Percentiles rank a stretch among this genome's conserved stretches.
phyloP scores from a whole-genome alignment of 208 protist species.

The Crithidia mellificae region DNA sequence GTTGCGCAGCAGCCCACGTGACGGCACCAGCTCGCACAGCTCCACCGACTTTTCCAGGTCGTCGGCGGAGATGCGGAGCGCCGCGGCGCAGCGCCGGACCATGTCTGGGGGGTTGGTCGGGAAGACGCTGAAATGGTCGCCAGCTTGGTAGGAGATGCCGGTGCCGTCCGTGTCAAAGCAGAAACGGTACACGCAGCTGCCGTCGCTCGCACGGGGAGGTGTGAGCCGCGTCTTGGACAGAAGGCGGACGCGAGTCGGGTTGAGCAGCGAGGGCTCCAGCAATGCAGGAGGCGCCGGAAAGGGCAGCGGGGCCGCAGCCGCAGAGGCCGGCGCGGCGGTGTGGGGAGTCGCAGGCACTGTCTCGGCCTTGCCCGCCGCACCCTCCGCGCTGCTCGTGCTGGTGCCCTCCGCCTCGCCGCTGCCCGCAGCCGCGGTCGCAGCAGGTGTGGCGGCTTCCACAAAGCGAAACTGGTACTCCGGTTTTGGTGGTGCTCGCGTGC shows the following conservation, averaged over 20 bases:
- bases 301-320: conserved; percentile 11
- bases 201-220: conserved; percentile 41
- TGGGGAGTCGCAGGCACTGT: no score
- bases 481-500: conserved; percentile 36
- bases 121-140: conserved; percentile 93
- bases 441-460: neutral
- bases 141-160: conserved; percentile 87
- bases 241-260: conserved; percentile 49
- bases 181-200: conserved; percentile 60
- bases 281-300: conserved; percentile 54
- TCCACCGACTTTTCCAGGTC: conserved; percentile 55
- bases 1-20: conserved; percentile 46
- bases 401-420: neutral
- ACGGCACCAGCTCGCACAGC: conserved; percentile 42
- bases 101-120: conserved; percentile 76
- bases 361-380: no score
- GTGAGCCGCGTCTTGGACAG: conserved; percentile 44
- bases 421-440: neutral
- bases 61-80: conserved; percentile 49
- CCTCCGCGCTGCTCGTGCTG: neutral
- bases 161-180: conserved; percentile 36
- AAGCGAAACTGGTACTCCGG: conserved; percentile 48
- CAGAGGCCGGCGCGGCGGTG: neutral
- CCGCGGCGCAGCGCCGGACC: conserved; percentile 60
- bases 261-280: conserved; percentile 57